Evolutionary conservation across 2,329 filamentous ascomycete genomes (phyloP).

Genomic region (Chaetomium strumarium): DNA sequence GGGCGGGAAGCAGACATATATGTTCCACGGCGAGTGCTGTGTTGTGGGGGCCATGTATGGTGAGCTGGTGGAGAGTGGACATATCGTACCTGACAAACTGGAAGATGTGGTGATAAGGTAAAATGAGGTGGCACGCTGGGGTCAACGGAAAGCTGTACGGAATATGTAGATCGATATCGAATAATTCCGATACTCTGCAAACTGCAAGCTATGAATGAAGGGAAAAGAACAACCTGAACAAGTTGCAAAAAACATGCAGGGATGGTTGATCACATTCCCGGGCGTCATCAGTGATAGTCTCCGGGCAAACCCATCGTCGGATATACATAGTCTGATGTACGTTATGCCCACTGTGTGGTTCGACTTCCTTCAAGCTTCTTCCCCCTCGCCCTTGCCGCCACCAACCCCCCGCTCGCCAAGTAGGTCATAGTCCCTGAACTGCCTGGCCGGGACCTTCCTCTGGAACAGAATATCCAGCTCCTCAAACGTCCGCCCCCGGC

Average conservation of each 20-base stretch:
- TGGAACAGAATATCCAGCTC: slow-evolving; percentile 40
- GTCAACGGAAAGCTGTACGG: too few relatives aligned
- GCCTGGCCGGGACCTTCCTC: slow-evolving; percentile 62
- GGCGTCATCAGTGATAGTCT: too few relatives aligned
- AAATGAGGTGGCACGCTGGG: too few relatives aligned
- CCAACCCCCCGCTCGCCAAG: not conserved
- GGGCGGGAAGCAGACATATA: not conserved
- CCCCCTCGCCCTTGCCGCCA: not conserved
- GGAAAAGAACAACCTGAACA: too few relatives aligned
- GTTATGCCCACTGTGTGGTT: too few relatives aligned
- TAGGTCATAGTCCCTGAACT: slow-evolving; percentile 44
- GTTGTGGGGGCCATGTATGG: slow-evolving; percentile 13
- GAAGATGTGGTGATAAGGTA: not conserved
- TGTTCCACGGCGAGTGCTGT: slow-evolving; percentile 12
- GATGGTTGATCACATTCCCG: too few relatives aligned
- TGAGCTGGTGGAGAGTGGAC: not conserved
- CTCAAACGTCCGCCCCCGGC: slow-evolving; percentile 28
- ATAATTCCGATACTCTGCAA: too few relatives aligned
- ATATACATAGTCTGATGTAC: too few relatives aligned
- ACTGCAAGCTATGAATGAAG: too few relatives aligned
- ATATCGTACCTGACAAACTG: not conserved
- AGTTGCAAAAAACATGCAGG: too few relatives aligned
- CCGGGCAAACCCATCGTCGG: too few relatives aligned
- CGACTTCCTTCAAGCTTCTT: not conserved
- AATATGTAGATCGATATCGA: too few relatives aligned